Base-by-base conservation (phyloP, 306 rosid genomes). In the Lathyrus oleraceus region DNA sequence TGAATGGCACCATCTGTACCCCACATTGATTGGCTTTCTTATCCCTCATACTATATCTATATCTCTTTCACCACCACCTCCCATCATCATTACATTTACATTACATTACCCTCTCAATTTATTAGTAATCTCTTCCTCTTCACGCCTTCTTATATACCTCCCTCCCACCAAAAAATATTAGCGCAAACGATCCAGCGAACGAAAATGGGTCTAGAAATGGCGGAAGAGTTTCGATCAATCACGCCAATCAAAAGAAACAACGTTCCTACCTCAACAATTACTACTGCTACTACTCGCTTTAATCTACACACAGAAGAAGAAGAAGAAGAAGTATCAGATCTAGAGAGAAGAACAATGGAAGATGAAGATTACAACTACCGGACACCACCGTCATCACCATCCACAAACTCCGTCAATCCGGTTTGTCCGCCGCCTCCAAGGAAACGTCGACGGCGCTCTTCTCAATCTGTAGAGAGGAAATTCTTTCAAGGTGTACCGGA, bases 351-450 rank as follows among this genome's bases (percentile, higher is more conserved):
- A 43, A 15, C 39, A 12, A 70, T 61, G 6, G 74, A 72, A 21
- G 1, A 15, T 5, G 61, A 21, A 0, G 49, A 74, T 27, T 5
- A 14, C 6, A 4, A 7, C 1, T 81, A 85, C 35, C 77, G 13
- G 35, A 83, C 86, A 5, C 89, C 96, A 2, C 92, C 92, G 2
- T 81, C 76, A 35, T 82, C 92, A 4, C 71, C 61, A 13, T 51
- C 80, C 48, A 74, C 35, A 71, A 68, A 4, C 49, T 51, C 57
- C 23, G 1, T 65, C 4, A 19, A 76, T 0, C 23, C 73, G 77
- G 74, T 83, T 17, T 89, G 96, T 47, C 96, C 92, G 2, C 92
- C 92, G 25, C 68, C 92, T 48, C 96, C 96, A 0, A 89, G 67
- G 79, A 89, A 89, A 52, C 87, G 78, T 36, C 76, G 32, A 3